Percentiles rank a stretch among this genome's conserved stretches.
Evolutionary conservation across 2,329 filamentous ascomycete genomes (phyloP).

Genomic region (Colletotrichum sp.): DNA sequence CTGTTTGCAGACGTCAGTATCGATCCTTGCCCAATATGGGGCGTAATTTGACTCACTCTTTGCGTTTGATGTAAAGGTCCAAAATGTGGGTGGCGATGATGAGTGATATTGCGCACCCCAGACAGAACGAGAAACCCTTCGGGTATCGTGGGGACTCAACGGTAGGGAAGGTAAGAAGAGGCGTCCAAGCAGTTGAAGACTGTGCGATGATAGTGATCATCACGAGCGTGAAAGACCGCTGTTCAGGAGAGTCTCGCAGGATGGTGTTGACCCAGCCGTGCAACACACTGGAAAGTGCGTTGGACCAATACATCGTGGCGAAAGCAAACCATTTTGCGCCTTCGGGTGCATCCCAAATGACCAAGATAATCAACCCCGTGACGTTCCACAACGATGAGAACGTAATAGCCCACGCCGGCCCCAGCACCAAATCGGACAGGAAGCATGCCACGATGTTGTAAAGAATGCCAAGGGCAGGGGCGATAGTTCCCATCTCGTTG

Average conservation of each 20-base stretch:
- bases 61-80: slow-evolving; percentile 19
- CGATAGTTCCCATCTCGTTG: slow-evolving; percentile 44
- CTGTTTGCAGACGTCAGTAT: background rate
- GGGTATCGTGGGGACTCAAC: slow-evolving; percentile 46
- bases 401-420: slow-evolving; percentile 36
- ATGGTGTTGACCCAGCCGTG: slow-evolving; percentile 20
- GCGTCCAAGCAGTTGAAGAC: slow-evolving; percentile 61
- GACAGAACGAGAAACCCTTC: slow-evolving; percentile 48
- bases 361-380: slow-evolving; percentile 40
- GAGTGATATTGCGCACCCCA: slow-evolving; percentile 11
- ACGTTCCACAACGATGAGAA: slow-evolving; percentile 14
- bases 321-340: slow-evolving; percentile 58
- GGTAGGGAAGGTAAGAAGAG: slow-evolving; percentile 53
- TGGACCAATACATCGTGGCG: slow-evolving; percentile 34
- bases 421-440: slow-evolving; percentile 11
- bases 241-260: slow-evolving; percentile 8
- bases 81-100: slow-evolving; percentile 16
- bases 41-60: background rate
- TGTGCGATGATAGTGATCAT: slow-evolving; percentile 46
- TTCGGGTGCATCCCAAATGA: slow-evolving; percentile 61
- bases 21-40: fast-evolving
- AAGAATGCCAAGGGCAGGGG: slow-evolving; percentile 3
- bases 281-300: slow-evolving; percentile 9
- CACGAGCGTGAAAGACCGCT: slow-evolving; percentile 15
- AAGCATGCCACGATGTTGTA: slow-evolving; percentile 14